phyloP scores from a whole-genome alignment of 108 stramenopile genomes.

The Bacterosira constricta region DNA sequence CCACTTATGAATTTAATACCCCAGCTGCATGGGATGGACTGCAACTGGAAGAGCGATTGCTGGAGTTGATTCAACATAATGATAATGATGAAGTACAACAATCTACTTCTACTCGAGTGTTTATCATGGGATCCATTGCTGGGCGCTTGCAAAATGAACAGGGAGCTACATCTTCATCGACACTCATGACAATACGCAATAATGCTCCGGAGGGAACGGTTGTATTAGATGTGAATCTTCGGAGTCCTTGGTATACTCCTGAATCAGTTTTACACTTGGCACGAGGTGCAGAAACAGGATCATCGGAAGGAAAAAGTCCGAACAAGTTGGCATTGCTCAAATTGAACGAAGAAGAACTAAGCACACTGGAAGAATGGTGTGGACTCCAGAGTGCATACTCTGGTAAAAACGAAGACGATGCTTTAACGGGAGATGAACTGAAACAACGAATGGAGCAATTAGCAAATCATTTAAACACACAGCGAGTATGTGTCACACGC shows the following conservation, averaged over 20 bases:
- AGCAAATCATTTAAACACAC: constrained; percentile 19
- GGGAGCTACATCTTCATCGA: constrained; percentile 38
- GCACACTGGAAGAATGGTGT: constrained; percentile 37
- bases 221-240: constrained; percentile 51
- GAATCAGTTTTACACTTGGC: constrained; percentile 25
- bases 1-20: constrained; percentile 46
- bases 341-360: constrained; percentile 55
- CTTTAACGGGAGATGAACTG: constrained; percentile 18
- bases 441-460: constrained; percentile 36
- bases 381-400: too few relatives aligned
- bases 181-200: constrained; percentile 24
- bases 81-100: neutral
- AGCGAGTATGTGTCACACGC: constrained; percentile 50
- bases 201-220: constrained; percentile 39
- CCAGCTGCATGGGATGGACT: constrained; percentile 56
- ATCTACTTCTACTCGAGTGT: neutral
- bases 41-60: constrained; percentile 7
- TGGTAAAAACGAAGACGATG: neutral
- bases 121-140: constrained; percentile 50
- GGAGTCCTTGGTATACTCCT: constrained; percentile 45
- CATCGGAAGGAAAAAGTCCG: neutral
- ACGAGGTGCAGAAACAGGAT: constrained; percentile 11
- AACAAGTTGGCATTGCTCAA: constrained; percentile 45
- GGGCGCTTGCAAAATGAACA: constrained; percentile 21
- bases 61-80: neutral